Evolutionary conservation across 202 grass and related monocot genomes (phyloP).

Genomic region (Dendrocalamus latiflorus): DNA sequence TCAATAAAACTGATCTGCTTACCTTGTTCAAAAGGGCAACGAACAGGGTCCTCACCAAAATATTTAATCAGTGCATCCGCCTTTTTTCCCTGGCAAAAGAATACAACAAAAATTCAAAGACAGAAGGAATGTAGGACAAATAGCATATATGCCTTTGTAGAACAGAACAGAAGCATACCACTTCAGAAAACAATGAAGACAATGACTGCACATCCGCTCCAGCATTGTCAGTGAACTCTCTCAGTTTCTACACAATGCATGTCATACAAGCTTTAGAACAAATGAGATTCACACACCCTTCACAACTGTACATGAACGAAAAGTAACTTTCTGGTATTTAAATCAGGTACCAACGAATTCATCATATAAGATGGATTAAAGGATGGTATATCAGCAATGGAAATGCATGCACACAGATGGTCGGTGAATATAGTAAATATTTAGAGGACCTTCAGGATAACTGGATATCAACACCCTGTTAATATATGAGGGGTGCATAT

Average conservation of each 20-base stretch:
- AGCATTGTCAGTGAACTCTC: conserved; percentile 84
- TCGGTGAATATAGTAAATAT: neutral
- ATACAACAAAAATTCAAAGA: conserved; percentile 24
- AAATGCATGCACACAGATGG: neutral
- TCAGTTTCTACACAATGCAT: conserved; percentile 59
- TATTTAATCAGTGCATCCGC: conserved; percentile 86
- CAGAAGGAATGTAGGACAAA: conserved; percentile 3
- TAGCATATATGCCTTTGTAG: neutral
- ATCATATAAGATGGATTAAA: conserved; percentile 13
- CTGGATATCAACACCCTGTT: neutral
- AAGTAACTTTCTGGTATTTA: neutral
- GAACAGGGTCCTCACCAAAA: conserved; percentile 96
- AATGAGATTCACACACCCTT: neutral
- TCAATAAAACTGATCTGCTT: conserved; percentile 10
- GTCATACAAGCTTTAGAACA: conserved; percentile 21
- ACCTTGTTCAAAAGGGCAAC: conserved; percentile 99
- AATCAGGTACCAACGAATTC: neutral
- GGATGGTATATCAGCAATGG: neutral
- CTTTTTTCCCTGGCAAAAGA: conserved; percentile 72
- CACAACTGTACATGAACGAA: neutral
- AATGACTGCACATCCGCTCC: conserved; percentile 81
- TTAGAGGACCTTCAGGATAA: conserved; percentile 6
- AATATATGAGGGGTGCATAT: neutral
- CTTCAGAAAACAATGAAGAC: conserved; percentile 78
- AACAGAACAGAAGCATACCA: conserved; percentile 46